phyloP scores from a whole-genome alignment of 805 yeast species.

The Metschnikowia peoriensis region DNA sequence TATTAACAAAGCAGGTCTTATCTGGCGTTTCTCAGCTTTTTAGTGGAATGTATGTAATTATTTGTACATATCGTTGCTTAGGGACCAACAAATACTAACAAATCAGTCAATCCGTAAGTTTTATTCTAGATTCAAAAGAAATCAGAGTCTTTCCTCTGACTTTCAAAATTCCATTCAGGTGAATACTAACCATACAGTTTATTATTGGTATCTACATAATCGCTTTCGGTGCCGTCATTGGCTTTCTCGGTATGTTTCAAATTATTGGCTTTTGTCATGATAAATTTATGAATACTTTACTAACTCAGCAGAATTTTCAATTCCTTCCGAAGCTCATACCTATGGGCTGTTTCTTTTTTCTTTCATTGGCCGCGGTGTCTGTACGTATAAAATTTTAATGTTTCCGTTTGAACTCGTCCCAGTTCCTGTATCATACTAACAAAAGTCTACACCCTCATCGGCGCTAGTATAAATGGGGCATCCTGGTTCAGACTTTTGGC shows the following conservation, averaged over 20 bases:
- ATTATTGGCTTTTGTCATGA: too few species aligned
- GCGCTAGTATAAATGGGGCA: slow-evolving; percentile 44
- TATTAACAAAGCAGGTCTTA: slow-evolving; percentile 27
- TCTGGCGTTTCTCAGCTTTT: slow-evolving; percentile 52
- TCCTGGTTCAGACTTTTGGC: slow-evolving; percentile 55
- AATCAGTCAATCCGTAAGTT: slow-evolving; percentile 35
- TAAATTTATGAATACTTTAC: slow-evolving; percentile 1
- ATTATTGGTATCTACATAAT: slow-evolving; percentile 59
- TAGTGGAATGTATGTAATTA: slow-evolving; percentile 44
- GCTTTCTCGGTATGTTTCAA: slow-evolving; percentile 42
- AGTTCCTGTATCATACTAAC: slow-evolving; percentile 20
- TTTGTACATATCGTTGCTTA: not conserved
- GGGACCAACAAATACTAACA: slow-evolving; percentile 21
- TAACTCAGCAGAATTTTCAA: slow-evolving; percentile 42
- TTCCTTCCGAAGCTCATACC: slow-evolving; percentile 59
- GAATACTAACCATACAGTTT: slow-evolving; percentile 38
- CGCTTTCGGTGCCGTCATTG: slow-evolving; percentile 52
- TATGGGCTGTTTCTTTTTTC: slow-evolving; percentile 69
- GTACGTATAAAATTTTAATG: slow-evolving; percentile 39
- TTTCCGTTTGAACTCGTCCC: not conserved
- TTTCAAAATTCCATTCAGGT: not conserved
- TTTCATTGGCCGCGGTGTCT: slow-evolving; percentile 71
- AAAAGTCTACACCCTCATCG: slow-evolving; percentile 37
- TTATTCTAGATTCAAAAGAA: not conserved
- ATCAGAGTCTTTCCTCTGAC: not conserved